Percentiles rank a stretch among this genome's conserved stretches.
Conservation (phyloP, 345 rosid species). For the Turritis glabra region DNA sequence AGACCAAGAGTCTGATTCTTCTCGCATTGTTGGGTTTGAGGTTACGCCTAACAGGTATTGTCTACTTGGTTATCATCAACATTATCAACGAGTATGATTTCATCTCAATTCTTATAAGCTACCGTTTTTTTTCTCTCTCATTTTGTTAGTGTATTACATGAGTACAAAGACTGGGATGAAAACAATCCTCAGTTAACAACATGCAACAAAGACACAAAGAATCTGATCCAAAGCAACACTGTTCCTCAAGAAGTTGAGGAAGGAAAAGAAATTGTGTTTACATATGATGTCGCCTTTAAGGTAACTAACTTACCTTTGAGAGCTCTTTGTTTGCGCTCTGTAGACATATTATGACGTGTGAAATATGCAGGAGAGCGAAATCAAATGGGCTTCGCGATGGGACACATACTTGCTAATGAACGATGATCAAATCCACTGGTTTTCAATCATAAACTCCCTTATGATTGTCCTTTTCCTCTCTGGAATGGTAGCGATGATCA, state of each 20-base stretch:
- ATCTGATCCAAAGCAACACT: constrained; percentile 74
- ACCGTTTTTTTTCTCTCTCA: neutral
- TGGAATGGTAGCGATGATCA: constrained; percentile 98
- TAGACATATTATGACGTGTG: neutral
- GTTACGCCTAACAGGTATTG: constrained; percentile 83
- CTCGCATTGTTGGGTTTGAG: constrained; percentile 95
- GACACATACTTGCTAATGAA: constrained; percentile 94
- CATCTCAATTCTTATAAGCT: neutral
- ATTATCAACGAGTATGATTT: neutral
- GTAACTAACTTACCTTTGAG: constrained; percentile 36
- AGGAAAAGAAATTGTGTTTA: constrained; percentile 75
- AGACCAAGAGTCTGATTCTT: constrained; percentile 75
- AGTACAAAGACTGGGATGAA: constrained; percentile 88
- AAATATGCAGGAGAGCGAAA: constrained; percentile 69
- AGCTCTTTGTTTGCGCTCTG: neutral
- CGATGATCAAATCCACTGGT: constrained; percentile 97
- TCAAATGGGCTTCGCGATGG: constrained; percentile 99
- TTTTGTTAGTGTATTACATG: constrained; percentile 73
- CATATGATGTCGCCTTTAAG: constrained; percentile 89
- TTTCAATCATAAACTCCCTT: constrained; percentile 91
- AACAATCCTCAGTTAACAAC: constrained; percentile 79
- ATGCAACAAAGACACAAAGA: constrained; percentile 88
- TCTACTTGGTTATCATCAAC: neutral
- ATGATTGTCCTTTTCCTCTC: constrained; percentile 97
- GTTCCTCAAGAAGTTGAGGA: constrained; percentile 80